Evolutionary conservation across 805 yeast species (phyloP).

Genomic region (Cephaloascus fragrans): DNA sequence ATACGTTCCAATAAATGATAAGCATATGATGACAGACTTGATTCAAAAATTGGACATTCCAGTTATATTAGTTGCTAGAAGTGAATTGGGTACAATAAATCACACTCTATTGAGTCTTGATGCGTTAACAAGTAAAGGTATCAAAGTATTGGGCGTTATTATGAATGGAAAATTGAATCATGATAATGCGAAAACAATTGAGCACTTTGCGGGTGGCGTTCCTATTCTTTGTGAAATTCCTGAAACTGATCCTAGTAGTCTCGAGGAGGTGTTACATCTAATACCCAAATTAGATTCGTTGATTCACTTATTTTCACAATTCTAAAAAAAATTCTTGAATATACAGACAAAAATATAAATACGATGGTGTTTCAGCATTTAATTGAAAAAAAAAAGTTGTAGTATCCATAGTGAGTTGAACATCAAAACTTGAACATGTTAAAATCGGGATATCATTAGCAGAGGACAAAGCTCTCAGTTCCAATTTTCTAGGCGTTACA

Average conservation of each 20-base stretch:
- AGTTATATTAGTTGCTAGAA: constrained; percentile 15
- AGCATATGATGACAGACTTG: constrained; percentile 13
- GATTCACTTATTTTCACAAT: not conserved
- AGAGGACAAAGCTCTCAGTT: too few relatives aligned
- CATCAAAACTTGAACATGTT: too few relatives aligned
- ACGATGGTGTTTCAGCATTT: too few relatives aligned
- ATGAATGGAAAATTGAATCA: constrained; percentile 12
- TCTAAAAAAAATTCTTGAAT: too few relatives aligned
- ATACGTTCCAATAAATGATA: constrained; percentile 14
- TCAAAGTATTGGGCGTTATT: constrained; percentile 11
- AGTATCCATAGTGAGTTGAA: too few relatives aligned
- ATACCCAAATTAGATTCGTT: too few relatives aligned
- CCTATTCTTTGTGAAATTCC: constrained; percentile 21
- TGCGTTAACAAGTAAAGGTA: constrained; percentile 9
- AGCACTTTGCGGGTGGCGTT: constrained; percentile 11
- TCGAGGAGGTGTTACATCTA: too few relatives aligned
- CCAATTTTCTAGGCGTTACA: too few relatives aligned
- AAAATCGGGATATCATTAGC: too few relatives aligned
- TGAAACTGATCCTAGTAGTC: too few relatives aligned
- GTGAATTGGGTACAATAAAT: constrained; percentile 18
- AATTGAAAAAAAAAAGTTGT: too few relatives aligned
- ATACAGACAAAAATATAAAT: too few relatives aligned
- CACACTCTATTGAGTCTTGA: constrained; percentile 16
- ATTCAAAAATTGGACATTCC: constrained; percentile 9
- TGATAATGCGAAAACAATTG: constrained; percentile 10